Percentiles rank a stretch among this genome's conserved stretches.
Evolutionary conservation across 768 basidiomycete genomes (phyloP).

Genomic region (Gloeostereum incarnatum): DNA sequence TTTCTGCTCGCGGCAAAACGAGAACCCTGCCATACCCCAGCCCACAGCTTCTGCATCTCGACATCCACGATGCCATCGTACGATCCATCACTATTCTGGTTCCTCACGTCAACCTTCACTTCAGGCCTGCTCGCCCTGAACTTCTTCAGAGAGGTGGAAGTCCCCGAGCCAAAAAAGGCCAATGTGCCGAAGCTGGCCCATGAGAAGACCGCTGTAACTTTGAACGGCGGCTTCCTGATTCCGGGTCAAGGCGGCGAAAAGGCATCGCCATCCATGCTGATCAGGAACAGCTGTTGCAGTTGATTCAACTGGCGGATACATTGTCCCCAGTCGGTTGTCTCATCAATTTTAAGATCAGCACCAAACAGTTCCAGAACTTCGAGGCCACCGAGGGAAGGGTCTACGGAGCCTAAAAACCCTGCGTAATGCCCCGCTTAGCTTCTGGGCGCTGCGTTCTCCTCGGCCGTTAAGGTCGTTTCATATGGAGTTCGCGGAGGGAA

Average conservation of each 20-base stretch:
- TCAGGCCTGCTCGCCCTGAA: not conserved
- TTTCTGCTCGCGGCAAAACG: no score
- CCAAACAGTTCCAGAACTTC: slow-evolving; percentile 1
- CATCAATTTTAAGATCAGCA: not conserved
- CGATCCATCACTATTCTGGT: no score
- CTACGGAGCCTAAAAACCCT: no score
- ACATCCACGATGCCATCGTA: no score
- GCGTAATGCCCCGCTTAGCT: no score
- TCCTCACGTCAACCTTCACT: slow-evolving; percentile 2
- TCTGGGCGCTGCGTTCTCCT: no score
- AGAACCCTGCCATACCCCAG: no score
- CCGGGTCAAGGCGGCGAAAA: not conserved
- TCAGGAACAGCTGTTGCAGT: slow-evolving; percentile 1
- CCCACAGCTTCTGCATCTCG: no score
- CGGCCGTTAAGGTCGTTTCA: slow-evolving; percentile 4
- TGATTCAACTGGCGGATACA: not conserved
- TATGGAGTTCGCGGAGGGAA: not conserved
- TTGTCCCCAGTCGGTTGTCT: not conserved
- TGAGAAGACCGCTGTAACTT: not conserved
- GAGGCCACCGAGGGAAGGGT: no score
- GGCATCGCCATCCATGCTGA: not conserved
- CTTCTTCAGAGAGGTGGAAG: not conserved
- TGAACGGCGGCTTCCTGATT: not conserved
- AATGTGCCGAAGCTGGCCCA: not conserved
- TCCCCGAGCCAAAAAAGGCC: not conserved